These are phyloP conservation scores for Pseudozyma sp. DNA, from an alignment of 1,284 basidiomycete genomes.

Conservation along the genomic window DNA sequence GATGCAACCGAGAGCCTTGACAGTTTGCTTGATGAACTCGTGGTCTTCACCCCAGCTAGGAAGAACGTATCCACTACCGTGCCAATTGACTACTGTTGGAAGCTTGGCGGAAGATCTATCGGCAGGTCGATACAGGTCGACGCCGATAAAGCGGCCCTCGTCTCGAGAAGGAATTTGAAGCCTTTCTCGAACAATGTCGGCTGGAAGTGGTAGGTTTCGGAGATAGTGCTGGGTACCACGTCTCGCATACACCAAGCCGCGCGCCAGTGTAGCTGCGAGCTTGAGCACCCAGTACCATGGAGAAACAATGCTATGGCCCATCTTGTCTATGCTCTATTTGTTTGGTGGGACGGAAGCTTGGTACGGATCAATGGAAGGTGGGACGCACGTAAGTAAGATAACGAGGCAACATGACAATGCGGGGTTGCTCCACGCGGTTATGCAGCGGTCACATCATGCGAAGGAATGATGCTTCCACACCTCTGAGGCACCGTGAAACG, in stretches of 20 bases:
- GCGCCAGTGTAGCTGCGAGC: conserved; percentile 21
- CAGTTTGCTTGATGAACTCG: conserved; percentile 27
- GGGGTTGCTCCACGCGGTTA: no score
- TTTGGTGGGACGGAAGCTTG: neutral
- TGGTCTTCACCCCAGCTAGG: conserved; percentile 47
- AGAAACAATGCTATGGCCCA: conserved; percentile 35
- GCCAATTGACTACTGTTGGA: conserved; percentile 41
- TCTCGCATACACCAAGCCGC: conserved; percentile 10
- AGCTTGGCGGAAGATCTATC: conserved; percentile 20
- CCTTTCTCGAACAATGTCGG: conserved; percentile 19
- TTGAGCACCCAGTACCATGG: conserved; percentile 43
- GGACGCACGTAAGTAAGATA: no score
- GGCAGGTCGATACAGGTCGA: conserved; percentile 40
- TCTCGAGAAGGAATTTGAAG: conserved; percentile 35
- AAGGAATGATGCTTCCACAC: no score
- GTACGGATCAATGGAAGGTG: no score
- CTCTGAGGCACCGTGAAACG: no score
- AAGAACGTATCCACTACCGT: conserved; percentile 42
- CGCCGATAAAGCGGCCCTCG: conserved; percentile 33
- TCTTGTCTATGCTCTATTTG: neutral
- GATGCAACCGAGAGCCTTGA: conserved; percentile 29
- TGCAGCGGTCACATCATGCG: no score
- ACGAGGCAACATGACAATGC: no score
- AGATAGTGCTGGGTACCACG: conserved; percentile 33
- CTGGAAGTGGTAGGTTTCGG: conserved; percentile 23